Percentiles rank a stretch among this genome's conserved stretches.
These are phyloP conservation scores for Blepharisma japonicum DNA, from an alignment of 73 alveolate species.

Conservation along the genomic window DNA sequence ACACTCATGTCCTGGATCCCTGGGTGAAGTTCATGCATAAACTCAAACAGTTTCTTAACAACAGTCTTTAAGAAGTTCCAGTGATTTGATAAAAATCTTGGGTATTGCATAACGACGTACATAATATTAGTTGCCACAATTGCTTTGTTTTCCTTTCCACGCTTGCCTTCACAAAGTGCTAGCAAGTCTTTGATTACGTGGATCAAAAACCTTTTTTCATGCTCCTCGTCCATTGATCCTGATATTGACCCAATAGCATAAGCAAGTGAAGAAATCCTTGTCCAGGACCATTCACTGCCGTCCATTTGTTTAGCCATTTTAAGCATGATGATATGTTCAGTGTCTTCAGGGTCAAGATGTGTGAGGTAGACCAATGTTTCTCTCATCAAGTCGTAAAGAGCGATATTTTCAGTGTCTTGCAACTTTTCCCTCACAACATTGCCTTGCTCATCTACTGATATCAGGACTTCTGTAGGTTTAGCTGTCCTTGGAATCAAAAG, in stretches of 20 bases:
- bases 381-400: constrained; percentile 74
- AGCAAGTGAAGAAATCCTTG: constrained; percentile 53
- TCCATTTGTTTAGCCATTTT: constrained; percentile 67
- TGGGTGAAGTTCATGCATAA: constrained; percentile 96
- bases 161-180: constrained; percentile 61
- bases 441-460: constrained; percentile 86
- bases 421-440: constrained; percentile 71
- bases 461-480: constrained; percentile 97
- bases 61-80: constrained; percentile 98
- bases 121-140: constrained; percentile 91
- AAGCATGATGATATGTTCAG: constrained; percentile 62
- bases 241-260: constrained; percentile 74
- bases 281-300: constrained; percentile 50
- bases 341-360: constrained; percentile 65
- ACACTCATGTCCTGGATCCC: constrained; percentile 98
- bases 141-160: constrained; percentile 67
- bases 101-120: constrained; percentile 98
- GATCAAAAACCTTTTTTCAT: constrained; percentile 59
- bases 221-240: constrained; percentile 62
- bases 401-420: constrained; percentile 78
- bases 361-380: constrained; percentile 71
- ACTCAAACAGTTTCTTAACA: constrained; percentile 92
- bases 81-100: constrained; percentile 86
- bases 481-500: constrained; percentile 86
- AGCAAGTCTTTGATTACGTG: constrained; percentile 64